Base-by-base conservation (phyloP, 768 basidiomycete species). In the Favolaschia claudopus region DNA sequence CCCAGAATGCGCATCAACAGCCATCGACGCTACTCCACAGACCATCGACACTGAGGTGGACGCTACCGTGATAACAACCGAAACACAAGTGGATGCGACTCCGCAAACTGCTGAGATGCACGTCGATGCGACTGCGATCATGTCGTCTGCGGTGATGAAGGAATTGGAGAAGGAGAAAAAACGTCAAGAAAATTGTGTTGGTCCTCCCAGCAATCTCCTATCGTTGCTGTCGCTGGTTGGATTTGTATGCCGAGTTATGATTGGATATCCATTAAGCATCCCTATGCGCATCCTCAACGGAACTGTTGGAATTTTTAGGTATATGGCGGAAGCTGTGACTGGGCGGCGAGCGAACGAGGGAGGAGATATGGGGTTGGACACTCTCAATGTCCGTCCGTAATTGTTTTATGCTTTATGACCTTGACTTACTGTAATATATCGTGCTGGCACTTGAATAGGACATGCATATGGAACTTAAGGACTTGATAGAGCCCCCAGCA, bases 21-120 rank as follows among this genome's bases (percentile, higher is more conserved):
- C 76, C 25, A 74, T 88, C 52, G 86, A 87, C 58, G 87, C 87
- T 7, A 77, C 76, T 17, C 87, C 87, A 5, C 68, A 69, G 24
- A 76, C 77, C 24, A 70, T 74, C 14, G 82, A 82, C 32, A 74
- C 69, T 17, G 77, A 69, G n/a, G 76, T 87, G 32, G 80, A 84
- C 34, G 82, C 83, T 33, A 75, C 74, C 12, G 74, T 76, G 2
- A 58, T 44, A 31, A 66, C 22, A 44, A 46, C 28, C n/a, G n/a
- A n/a, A n/a, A n/a, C n/a, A n/a, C n/a, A n/a, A n/a, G 55, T 88
- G 46, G 86, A 87, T 55, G 87, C 87, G 9, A 77, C 75, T 19
- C 86, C 86, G 7, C 67, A 69, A 25, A 74, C 77, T 19, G 69
- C 75, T 20, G 81, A 82, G 33, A 74, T 67, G n/a, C 76, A 67